phyloP scores from a whole-genome alignment of 257 asterid species.

The Fraxinus quadrangulata region DNA sequence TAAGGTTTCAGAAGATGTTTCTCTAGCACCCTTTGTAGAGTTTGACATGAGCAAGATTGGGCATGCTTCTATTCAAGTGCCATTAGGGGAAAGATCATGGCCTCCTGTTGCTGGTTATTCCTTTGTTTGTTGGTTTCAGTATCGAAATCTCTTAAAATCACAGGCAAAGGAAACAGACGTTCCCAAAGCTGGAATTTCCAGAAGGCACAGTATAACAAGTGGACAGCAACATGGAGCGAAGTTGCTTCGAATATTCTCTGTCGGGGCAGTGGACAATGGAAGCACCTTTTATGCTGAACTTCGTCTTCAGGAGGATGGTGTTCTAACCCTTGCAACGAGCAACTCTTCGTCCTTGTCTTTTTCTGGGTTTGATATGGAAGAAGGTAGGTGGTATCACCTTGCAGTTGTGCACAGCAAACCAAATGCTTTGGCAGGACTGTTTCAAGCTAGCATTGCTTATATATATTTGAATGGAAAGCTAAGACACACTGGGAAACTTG shows the following conservation, averaged over 20 bases:
- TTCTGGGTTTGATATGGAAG: slow-evolving; percentile 90
- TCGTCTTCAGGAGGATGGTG: slow-evolving; percentile 87
- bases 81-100: slow-evolving; percentile 99
- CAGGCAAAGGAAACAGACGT: slow-evolving; percentile 65
- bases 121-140: slow-evolving; percentile 97
- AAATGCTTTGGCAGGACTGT: slow-evolving; percentile 98
- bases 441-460: slow-evolving; percentile 95
- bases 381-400: slow-evolving; percentile 99
- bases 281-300: slow-evolving; percentile 79
- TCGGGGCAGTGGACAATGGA: slow-evolving; percentile 80
- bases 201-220: slow-evolving; percentile 44
- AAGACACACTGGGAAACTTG: slow-evolving; percentile 89
- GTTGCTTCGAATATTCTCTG: slow-evolving; percentile 79
- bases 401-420: slow-evolving; percentile 99
- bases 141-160: slow-evolving; percentile 67
- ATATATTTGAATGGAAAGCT: slow-evolving; percentile 94
- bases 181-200: slow-evolving; percentile 57
- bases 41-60: slow-evolving; percentile 93
- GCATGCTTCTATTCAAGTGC: slow-evolving; percentile 96
- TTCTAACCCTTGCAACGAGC: slow-evolving; percentile 88
- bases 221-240: slow-evolving; percentile 63
- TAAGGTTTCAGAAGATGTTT: slow-evolving; percentile 75
- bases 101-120: slow-evolving; percentile 99
- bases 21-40: slow-evolving; percentile 97
- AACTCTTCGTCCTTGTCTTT: slow-evolving; percentile 85